Percentiles rank a stretch among this genome's conserved stretches.
Conservation (phyloP, 495 filamentous ascomycete species). For the Haplographium delicatum region DNA sequence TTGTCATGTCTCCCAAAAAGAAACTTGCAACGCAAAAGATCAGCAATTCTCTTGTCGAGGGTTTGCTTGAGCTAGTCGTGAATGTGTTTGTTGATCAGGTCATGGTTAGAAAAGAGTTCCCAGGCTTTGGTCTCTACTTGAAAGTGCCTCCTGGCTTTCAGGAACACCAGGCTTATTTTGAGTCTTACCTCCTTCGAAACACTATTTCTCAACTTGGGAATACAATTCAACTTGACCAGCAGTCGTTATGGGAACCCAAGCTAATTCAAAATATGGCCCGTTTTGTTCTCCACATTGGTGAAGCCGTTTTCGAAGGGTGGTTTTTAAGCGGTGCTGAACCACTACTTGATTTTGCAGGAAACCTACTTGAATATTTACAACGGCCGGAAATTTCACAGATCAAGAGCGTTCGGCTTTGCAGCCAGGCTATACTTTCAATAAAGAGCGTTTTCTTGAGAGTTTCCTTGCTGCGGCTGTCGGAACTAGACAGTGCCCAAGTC, state of each 20-base stretch:
- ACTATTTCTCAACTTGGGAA: slow-evolving; percentile 66
- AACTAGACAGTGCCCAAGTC: slow-evolving; percentile 61
- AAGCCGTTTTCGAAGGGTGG: slow-evolving; percentile 93
- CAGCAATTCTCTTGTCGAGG: slow-evolving; percentile 67
- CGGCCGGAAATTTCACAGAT: slow-evolving; percentile 71
- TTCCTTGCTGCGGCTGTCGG: slow-evolving; percentile 73
- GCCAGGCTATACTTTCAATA: slow-evolving; percentile 68
- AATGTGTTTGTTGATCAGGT: slow-evolving; percentile 79
- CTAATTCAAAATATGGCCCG: slow-evolving; percentile 81
- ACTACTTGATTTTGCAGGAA: slow-evolving; percentile 82
- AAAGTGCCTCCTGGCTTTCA: slow-evolving; percentile 88
- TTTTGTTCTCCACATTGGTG: slow-evolving; percentile 71
- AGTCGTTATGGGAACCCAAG: slow-evolving; percentile 71
- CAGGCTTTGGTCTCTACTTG: slow-evolving; percentile 81
- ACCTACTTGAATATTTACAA: slow-evolving; percentile 80
- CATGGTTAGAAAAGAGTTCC: slow-evolving; percentile 78
- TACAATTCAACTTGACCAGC: slow-evolving; percentile 62
- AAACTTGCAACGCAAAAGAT: slow-evolving; percentile 43
- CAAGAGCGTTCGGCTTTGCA: slow-evolving; percentile 87
- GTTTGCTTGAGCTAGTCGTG: slow-evolving; percentile 67
- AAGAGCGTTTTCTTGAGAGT: slow-evolving; percentile 69
- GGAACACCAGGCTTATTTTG: slow-evolving; percentile 91
- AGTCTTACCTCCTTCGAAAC: slow-evolving; percentile 78
- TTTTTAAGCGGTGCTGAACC: slow-evolving; percentile 80
- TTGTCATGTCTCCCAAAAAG: slow-evolving; percentile 54